A percentile compares a stretch with the other conserved stretches of the same genome.
Conservation (phyloP, 73 alveolate species). For the Diophrys sp. region DNA sequence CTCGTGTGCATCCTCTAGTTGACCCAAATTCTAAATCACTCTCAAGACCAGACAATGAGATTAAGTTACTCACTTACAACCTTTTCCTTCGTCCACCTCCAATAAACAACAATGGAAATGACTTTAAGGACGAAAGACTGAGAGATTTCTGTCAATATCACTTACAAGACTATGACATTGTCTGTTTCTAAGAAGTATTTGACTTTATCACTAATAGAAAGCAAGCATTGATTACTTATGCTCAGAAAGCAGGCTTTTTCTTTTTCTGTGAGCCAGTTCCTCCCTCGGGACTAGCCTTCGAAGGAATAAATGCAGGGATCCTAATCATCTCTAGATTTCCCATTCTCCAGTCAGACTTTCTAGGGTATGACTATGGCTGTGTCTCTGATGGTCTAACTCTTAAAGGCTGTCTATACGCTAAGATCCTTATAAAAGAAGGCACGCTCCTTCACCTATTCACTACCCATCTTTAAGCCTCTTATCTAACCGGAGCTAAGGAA, state of each 20-base stretch:
- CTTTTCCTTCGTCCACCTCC: constrained; percentile 63
- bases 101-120: constrained; percentile 33
- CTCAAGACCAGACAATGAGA: background rate
- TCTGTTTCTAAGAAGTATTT: constrained; percentile 62
- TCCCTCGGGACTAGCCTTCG: constrained; percentile 32
- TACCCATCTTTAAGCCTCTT: constrained; percentile 63
- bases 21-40: background rate
- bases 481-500: constrained; percentile 12
- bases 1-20: too few species aligned
- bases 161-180: constrained; percentile 35
- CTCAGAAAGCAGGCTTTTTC: constrained; percentile 24
- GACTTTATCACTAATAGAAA: constrained; percentile 24
- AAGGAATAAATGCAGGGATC: constrained; percentile 48
- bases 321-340: constrained; percentile 52
- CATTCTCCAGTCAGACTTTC: constrained; percentile 42
- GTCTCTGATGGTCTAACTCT: constrained; percentile 29
- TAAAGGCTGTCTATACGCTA: constrained; percentile 63
- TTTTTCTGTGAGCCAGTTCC: constrained; percentile 10
- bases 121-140: constrained; percentile 35
- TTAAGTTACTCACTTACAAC: constrained; percentile 47
- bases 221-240: constrained; percentile 29
- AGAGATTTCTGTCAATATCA: constrained; percentile 17
- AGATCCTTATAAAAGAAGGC: constrained; percentile 12
- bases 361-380: constrained; percentile 19
- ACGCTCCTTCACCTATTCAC: constrained; percentile 24